Conservation (phyloP, 192 early-diverging fungal species). For the Umbelopsis sp. region DNA sequence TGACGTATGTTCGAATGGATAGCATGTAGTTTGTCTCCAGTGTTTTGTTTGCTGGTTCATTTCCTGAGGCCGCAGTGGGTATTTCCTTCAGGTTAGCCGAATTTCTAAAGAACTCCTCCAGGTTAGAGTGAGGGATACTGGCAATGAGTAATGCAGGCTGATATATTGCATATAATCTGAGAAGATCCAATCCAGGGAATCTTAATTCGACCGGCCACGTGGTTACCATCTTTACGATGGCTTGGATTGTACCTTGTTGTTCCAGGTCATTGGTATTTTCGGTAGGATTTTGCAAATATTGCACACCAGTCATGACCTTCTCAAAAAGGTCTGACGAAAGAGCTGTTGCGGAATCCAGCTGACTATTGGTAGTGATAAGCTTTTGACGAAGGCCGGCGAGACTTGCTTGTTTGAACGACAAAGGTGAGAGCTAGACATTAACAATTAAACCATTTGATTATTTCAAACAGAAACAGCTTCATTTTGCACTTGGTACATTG, state of each 20-base stretch:
- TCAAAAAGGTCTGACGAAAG: conserved; percentile 34
- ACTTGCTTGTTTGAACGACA: conserved; percentile 75
- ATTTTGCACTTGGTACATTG: neutral
- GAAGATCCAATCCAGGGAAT: conserved; percentile 85
- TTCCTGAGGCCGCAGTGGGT: conserved; percentile 26
- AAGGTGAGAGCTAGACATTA: conserved; percentile 42
- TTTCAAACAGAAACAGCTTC: conserved; percentile 21
- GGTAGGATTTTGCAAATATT: conserved; percentile 19
- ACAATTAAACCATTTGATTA: conserved; percentile 11
- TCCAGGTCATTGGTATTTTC: neutral
- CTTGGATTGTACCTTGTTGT: neutral
- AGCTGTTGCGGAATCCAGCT: conserved; percentile 11
- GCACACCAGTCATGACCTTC: conserved; percentile 26
- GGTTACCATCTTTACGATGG: conserved; percentile 16
- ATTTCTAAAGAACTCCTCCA: conserved; percentile 41
- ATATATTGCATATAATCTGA: conserved; percentile 69
- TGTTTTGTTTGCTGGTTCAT: conserved; percentile 26
- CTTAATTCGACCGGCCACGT: conserved; percentile 70
- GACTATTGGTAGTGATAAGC: conserved; percentile 67
- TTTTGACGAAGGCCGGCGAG: conserved; percentile 73
- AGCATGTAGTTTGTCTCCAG: conserved; percentile 81
- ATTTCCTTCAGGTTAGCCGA: neutral
- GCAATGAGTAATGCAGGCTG: conserved; percentile 40
- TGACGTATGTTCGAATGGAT: conserved; percentile 67
- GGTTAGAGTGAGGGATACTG: conserved; percentile 45